Conservation (phyloP, 768 basidiomycete genomes). For the Leccinum uliginosum region DNA sequence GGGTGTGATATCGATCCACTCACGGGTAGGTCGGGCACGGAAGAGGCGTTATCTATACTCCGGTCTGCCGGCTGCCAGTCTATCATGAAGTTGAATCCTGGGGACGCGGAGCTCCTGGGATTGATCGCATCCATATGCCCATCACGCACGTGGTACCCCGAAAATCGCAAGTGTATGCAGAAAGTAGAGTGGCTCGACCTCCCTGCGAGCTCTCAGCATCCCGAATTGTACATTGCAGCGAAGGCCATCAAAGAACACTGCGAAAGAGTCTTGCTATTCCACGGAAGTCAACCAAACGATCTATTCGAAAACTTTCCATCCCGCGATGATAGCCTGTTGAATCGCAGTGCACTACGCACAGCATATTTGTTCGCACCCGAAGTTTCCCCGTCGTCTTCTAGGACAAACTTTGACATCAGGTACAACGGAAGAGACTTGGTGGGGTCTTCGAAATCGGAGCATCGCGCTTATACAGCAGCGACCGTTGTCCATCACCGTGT, state of each 20-base stretch:
- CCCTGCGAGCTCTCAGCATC: slow-evolving; percentile 28
- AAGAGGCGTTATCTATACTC: slow-evolving; percentile 40
- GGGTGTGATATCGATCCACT: slow-evolving; percentile 41
- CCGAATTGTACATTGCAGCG: slow-evolving; percentile 21
- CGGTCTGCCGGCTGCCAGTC: slow-evolving; percentile 36
- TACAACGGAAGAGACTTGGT: slow-evolving; percentile 13
- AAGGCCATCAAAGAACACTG: slow-evolving; percentile 29
- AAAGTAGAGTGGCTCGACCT: slow-evolving; percentile 30
- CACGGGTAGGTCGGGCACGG: slow-evolving; percentile 39
- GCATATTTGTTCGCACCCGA: slow-evolving; percentile 13
- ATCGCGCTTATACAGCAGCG: slow-evolving; percentile 17
- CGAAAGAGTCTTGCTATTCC: slow-evolving; percentile 13
- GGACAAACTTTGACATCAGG: background rate
- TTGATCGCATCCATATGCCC: slow-evolving; percentile 35
- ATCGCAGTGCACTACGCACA: slow-evolving; percentile 16
- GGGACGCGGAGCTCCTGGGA: slow-evolving; percentile 31
- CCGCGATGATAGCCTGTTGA: slow-evolving; percentile 7
- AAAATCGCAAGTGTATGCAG: slow-evolving; percentile 37
- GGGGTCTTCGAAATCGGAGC: slow-evolving; percentile 1
- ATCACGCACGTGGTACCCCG: slow-evolving; percentile 35
- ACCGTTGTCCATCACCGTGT: background rate
- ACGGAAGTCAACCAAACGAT: background rate
- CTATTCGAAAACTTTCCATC: slow-evolving; percentile 6
- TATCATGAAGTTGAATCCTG: slow-evolving; percentile 32
- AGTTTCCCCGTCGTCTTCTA: background rate